Evolutionary conservation across 805 yeast species (phyloP).

Genomic region (Suhomyces sp.): DNA sequence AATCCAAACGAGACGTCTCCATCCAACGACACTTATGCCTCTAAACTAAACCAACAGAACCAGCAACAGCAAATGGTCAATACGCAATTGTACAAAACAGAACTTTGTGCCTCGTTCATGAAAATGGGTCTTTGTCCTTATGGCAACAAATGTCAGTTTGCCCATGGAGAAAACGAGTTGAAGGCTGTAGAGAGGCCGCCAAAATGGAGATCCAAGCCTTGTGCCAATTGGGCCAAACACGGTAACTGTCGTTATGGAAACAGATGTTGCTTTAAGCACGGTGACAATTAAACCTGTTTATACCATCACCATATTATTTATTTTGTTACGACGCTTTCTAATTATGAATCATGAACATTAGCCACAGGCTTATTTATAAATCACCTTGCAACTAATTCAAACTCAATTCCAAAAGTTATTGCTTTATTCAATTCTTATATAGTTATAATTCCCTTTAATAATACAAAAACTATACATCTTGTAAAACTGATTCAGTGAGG

Average conservation of each 20-base stretch:
- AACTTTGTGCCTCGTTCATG: constrained; percentile 76
- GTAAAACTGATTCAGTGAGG: too few relatives aligned
- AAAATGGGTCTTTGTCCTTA: constrained; percentile 74
- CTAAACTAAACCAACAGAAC: constrained; percentile 8
- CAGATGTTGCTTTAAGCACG: constrained; percentile 90
- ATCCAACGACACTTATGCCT: neutral
- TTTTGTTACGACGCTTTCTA: neutral
- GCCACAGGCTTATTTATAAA: neutral
- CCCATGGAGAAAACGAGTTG: constrained; percentile 80
- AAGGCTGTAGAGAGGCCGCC: constrained; percentile 69
- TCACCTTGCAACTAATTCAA: too few relatives aligned
- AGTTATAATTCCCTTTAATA: neutral
- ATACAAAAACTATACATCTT: neutral
- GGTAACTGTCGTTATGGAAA: constrained; percentile 87
- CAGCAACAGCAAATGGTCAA: constrained; percentile 31
- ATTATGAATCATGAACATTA: constrained; percentile 3
- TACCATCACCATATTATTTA: neutral
- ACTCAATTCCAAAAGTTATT: neutral
- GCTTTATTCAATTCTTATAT: neutral
- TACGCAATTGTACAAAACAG: constrained; percentile 83
- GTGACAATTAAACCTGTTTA: constrained; percentile 19
- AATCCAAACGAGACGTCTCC: neutral
- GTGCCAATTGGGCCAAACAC: constrained; percentile 79
- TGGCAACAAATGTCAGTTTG: constrained; percentile 90
- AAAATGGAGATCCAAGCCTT: constrained; percentile 88